Evolutionary conservation across 129 eudicot genomes (phyloP).

Genomic region (Arctium lappa): DNA sequence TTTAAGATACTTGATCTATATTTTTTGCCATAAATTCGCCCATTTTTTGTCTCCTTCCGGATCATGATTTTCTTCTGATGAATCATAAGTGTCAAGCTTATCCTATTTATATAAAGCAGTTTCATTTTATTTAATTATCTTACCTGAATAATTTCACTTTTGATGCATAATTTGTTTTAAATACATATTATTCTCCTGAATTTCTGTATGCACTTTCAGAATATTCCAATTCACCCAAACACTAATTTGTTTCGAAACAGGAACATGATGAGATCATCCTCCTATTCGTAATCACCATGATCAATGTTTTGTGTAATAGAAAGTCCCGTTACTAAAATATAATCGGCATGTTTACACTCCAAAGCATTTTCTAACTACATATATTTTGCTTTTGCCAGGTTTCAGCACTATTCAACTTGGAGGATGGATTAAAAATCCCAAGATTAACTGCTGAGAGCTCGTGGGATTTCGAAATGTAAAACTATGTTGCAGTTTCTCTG

Average conservation of each 20-base stretch:
- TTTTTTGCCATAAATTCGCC: background rate
- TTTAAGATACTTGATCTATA: background rate
- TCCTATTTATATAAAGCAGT: background rate
- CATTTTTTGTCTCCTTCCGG: background rate
- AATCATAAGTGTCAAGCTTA: background rate
- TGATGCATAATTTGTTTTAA: background rate
- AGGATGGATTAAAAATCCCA: constrained; percentile 56
- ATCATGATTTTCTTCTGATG: background rate
- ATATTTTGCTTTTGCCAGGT: constrained; percentile 35
- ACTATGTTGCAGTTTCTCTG: background rate
- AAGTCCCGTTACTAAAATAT: background rate
- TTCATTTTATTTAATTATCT: background rate
- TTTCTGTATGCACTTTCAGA: background rate
- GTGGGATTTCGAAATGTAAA: constrained; percentile 84
- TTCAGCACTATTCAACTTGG: constrained; percentile 60
- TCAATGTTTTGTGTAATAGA: background rate
- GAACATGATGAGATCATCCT: too few species aligned
- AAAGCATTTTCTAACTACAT: background rate
- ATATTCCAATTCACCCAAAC: too few species aligned
- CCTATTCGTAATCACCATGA: background rate
- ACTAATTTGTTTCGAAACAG: too few species aligned
- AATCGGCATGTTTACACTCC: background rate
- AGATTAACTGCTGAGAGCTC: constrained; percentile 68
- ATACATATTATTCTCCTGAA: background rate
- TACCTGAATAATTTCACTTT: background rate